phyloP scores from a whole-genome alignment of 192 early-diverging fungal genomes.

The Mortierella claussenii region DNA sequence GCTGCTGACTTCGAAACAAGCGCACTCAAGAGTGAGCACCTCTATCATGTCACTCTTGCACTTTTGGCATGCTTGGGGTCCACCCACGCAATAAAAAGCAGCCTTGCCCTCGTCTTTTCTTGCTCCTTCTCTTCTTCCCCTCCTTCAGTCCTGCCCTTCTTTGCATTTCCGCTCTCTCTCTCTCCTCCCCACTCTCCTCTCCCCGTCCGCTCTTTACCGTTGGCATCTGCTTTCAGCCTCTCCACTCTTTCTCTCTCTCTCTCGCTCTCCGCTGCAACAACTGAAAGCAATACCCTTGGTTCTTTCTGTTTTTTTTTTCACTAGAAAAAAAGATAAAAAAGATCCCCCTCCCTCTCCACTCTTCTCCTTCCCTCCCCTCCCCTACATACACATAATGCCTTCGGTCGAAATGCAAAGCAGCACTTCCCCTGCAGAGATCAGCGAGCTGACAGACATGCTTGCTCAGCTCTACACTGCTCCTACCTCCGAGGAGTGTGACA shows the following conservation, averaged over 20 bases:
- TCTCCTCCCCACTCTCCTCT: background rate
- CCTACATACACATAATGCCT: slow-evolving; percentile 28
- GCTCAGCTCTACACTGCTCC: slow-evolving; percentile 42
- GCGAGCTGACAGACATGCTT: slow-evolving; percentile 47
- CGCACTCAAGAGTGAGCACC: no score
- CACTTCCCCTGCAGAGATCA: slow-evolving; percentile 14
- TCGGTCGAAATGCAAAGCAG: slow-evolving; percentile 32
- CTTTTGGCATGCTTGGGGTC: no score
- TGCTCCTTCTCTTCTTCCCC: background rate
- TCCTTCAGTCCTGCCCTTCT: slow-evolving; percentile 16
- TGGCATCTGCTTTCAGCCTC: slow-evolving; percentile 5
- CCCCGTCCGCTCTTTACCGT: background rate
- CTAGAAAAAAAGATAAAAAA: background rate
- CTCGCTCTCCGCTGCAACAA: background rate
- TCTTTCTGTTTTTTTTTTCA: background rate
- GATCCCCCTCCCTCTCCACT: slow-evolving; percentile 21
- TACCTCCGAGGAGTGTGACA: slow-evolving; percentile 59
- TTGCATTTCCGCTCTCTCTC: slow-evolving; percentile 11
- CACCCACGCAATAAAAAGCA: no score
- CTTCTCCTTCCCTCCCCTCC: background rate
- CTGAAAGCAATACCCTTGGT: slow-evolving; percentile 5
- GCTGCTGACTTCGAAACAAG: no score
- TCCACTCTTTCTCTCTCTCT: background rate
- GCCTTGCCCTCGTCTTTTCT: background rate
- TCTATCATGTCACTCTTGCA: no score